phyloP scores from a whole-genome alignment of 257 asterid genomes.

The Solanum corneliomulleri region DNA sequence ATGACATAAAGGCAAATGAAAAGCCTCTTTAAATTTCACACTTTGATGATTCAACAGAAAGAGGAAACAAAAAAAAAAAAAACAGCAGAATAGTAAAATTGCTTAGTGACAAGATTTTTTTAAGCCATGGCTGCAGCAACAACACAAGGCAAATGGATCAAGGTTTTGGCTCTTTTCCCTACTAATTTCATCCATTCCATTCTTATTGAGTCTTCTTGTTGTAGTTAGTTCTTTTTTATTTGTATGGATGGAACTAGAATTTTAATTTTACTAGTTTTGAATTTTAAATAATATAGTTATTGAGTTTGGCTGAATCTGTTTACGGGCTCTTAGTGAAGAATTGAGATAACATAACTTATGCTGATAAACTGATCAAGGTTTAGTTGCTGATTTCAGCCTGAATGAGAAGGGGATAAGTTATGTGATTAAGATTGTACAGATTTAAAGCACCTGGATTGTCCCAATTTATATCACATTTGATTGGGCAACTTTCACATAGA shows the following conservation, averaged over 20 bases:
- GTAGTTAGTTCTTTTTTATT: background rate
- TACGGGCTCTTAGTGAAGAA: background rate
- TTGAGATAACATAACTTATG: background rate
- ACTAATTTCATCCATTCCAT: background rate
- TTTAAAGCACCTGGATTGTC: background rate
- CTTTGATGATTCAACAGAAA: background rate
- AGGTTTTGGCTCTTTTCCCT: background rate
- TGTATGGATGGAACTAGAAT: background rate
- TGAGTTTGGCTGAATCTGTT: background rate
- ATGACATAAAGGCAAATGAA: background rate
- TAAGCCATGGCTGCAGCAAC: background rate
- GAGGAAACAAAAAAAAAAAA: background rate
- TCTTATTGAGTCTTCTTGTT: background rate
- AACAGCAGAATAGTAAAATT: background rate
- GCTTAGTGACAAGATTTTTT: background rate
- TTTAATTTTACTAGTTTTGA: background rate
- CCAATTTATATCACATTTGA: background rate
- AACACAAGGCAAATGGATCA: background rate
- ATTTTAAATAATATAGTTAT: background rate
- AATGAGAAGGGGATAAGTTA: background rate
- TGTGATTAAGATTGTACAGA: background rate
- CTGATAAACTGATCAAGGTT: background rate
- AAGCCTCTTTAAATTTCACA: background rate
- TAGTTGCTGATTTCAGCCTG: background rate
- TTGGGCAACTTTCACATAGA: too few species aligned